Base-by-base conservation (phyloP, 2,329 filamentous ascomycete genomes). In the Cadophora gregata region DNA sequence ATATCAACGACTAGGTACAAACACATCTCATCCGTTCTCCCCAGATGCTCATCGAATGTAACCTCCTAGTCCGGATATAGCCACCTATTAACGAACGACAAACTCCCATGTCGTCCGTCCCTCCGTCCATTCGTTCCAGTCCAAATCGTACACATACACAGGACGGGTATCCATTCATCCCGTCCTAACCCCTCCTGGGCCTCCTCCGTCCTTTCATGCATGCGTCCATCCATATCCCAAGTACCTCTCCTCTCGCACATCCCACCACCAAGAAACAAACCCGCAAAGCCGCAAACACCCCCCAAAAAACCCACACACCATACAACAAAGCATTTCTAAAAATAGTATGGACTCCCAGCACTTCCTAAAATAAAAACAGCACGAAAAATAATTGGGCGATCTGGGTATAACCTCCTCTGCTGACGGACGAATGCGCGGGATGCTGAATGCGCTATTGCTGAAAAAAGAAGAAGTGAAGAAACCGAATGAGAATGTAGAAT, bases 371-470 rank as follows among this genome's bases (percentile, higher is more conserved):
- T 29, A 29, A 48, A 14, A 42, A 58, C 50, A 14, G 19, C 27
- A 47, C 14, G 25, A 56, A 58, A 31, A 51, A 53, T 48, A 31
- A 51, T 45, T 48, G 33, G n/a, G 42, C 27, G 61, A 60, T 66
- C 67, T 66, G 67, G 67, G 67, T 69, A 69, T 69, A 69, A 69
- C 67, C 67, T 69, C 67, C 64, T 36, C 67, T 62, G 60, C 63
- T 59, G 62, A 62, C 14, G 21, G 42, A 47, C 42, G 4, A 21
- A 47, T 16, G 38, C 19, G n/a, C 42, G 42, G 7, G 19, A 47
- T n/a, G 42, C 42, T 21, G 19, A 9, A 21, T 21, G 42, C 29
- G 47, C 29, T 59, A 62, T 25, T 48, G 42, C 29, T 50, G 45
- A 59, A 38, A 59, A 38, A 50, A 9, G 31, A 59, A 59, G n/a